phyloP scores from a whole-genome alignment of 73 alveolate species.

The Paramecium octaurelia region DNA sequence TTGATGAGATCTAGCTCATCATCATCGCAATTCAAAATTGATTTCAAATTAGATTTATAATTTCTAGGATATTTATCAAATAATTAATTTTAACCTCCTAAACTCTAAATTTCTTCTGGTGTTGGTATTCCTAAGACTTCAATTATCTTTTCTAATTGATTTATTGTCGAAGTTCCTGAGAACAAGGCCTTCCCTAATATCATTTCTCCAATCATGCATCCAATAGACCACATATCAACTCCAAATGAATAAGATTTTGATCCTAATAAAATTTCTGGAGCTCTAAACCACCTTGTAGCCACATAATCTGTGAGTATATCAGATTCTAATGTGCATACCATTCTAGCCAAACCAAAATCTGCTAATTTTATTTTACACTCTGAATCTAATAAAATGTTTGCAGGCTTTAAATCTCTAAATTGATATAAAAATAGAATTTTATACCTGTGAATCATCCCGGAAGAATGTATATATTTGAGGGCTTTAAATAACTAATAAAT shows the following conservation, averaged over 20 bases:
- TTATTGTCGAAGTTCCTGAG: slow-evolving; percentile 78
- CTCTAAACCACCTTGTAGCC: slow-evolving; percentile 89
- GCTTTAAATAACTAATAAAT: slow-evolving; percentile 71
- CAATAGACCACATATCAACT: slow-evolving; percentile 83
- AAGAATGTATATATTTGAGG: slow-evolving; percentile 76
- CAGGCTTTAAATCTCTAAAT: slow-evolving; percentile 80
- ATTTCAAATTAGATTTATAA: background rate
- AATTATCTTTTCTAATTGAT: slow-evolving; percentile 69
- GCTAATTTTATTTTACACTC: slow-evolving; percentile 85
- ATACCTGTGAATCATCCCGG: slow-evolving; percentile 69
- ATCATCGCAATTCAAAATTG: background rate
- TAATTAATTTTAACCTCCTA: background rate
- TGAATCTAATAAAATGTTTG: slow-evolving; percentile 75
- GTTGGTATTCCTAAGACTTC: slow-evolving; percentile 79
- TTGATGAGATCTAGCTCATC: background rate
- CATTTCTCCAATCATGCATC: slow-evolving; percentile 84
- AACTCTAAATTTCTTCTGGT: background rate
- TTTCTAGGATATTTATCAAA: background rate
- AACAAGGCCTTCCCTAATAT: slow-evolving; percentile 74
- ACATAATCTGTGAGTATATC: slow-evolving; percentile 79
- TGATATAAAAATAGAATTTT: background rate
- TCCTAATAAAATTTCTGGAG: slow-evolving; percentile 77
- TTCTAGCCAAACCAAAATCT: slow-evolving; percentile 86
- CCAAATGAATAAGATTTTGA: slow-evolving; percentile 69
- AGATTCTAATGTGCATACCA: background rate